Evolutionary conservation across 768 basidiomycete genomes (phyloP), one percentile per base, ranked within the genome.

Genomic region (Lactifluus echinatus): DNA sequence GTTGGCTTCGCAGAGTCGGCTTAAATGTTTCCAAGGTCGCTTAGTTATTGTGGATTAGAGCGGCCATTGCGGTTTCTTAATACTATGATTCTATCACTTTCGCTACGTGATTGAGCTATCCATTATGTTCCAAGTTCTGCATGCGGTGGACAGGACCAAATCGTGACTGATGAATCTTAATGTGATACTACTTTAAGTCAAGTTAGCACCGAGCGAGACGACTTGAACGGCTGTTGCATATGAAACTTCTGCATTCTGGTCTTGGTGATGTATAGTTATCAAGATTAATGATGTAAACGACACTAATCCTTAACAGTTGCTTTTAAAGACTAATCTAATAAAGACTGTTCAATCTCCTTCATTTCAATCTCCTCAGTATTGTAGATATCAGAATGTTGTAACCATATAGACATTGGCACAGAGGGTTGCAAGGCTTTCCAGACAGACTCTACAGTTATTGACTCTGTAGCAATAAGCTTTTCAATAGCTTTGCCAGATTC

Each of bases 1-100:
- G 87, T 95, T 60, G 93, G 91, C 42, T 93, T 94, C 64, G 93
- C 92, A 23, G 56, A 56, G n/a, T 65, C 76, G 19, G 63, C 51
- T n/a, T 76, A 60, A 72, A 28, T n/a, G n/a, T 33, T 39, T 24
- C 39, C 23, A 47, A 21, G 19, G 15, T 36, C 19, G n/a, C 24
- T 19, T 49, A 26, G 11, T 19, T 48, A 17, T 4, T 45, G 19
- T 11, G 7, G 29, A 11, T n/a, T 28, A 50, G 17, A 21, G 24
- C 34, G 12, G 15, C 29, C 8, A n/a, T 24, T 29, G 8, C 12
- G 17, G 0, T 47, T n/a, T 33, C 42, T 53, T 44, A 23, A 36
- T 44, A 36, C 19, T 15, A 36, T 53, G 43, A 29, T 52, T 8
- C 4, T 15, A 36, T 5, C 11, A 23, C 33, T 15, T 23, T 5